Percentiles rank a stretch among this genome's conserved stretches.
Evolutionary conservation across 306 rosid genomes (phyloP).

Genomic region (Abrus pulchellus): DNA sequence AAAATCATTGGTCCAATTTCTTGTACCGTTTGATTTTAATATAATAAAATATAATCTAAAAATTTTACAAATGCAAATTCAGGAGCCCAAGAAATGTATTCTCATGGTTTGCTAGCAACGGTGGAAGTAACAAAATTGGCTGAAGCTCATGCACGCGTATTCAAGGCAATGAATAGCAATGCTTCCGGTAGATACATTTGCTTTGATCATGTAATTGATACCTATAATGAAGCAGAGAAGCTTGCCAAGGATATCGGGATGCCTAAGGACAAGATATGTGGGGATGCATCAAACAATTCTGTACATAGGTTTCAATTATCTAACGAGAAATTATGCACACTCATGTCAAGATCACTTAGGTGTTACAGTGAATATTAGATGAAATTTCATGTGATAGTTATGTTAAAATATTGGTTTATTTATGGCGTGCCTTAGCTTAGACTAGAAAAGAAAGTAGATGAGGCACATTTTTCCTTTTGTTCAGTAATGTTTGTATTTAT

Average conservation of each 20-base stretch:
- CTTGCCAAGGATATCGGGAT: constrained; percentile 61
- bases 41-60: constrained; percentile 27
- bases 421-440: constrained; percentile 2
- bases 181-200: constrained; percentile 85
- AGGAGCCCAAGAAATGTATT: constrained; percentile 83
- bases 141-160: constrained; percentile 73
- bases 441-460: constrained; percentile 39
- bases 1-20: neutral
- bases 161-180: constrained; percentile 63
- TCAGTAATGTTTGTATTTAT: constrained; percentile 22
- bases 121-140: constrained; percentile 67
- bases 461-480: constrained; percentile 11
- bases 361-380: constrained; percentile 54
- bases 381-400: constrained; percentile 2
- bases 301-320: constrained; percentile 58
- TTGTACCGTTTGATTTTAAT: neutral
- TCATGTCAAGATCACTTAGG: constrained; percentile 59
- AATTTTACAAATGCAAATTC: neutral
- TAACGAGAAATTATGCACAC: constrained; percentile 61
- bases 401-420: neutral
- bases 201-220: constrained; percentile 61
- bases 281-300: constrained; percentile 36
- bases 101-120: constrained; percentile 70
- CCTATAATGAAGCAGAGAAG: constrained; percentile 61
- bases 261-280: constrained; percentile 61